A percentile compares a stretch with the other conserved stretches of the same genome.
These are phyloP conservation scores for Syzygium syzygioides DNA, from an alignment of 441 rosid species.

Conservation along the genomic window DNA sequence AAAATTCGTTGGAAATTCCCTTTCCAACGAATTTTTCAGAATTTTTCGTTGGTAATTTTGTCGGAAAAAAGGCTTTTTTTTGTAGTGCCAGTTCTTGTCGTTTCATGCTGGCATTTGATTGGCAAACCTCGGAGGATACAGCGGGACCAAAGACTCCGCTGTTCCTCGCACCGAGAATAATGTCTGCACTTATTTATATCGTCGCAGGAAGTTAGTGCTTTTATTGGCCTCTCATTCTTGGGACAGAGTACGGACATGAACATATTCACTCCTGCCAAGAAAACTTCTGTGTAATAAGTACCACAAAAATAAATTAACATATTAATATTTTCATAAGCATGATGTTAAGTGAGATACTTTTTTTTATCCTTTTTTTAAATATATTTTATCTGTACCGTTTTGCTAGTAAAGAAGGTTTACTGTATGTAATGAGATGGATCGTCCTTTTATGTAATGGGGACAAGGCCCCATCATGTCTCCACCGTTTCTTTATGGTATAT, in stretches of 20 bases:
- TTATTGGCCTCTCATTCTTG: not conserved
- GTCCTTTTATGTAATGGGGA: not conserved
- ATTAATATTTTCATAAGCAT: not conserved
- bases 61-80: too few relatives aligned
- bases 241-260: not conserved
- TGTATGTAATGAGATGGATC: not conserved
- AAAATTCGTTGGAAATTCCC: too few relatives aligned
- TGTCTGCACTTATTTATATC: not conserved
- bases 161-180: not conserved
- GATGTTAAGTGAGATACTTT: not conserved
- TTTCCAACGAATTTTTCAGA: too few relatives aligned
- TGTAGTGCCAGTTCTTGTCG: not conserved
- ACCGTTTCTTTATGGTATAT: not conserved
- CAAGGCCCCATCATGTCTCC: not conserved
- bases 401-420: not conserved
- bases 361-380: not conserved
- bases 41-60: too few relatives aligned
- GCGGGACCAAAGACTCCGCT: not conserved
- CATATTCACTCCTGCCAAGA: not conserved
- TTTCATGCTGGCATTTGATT: not conserved
- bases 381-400: not conserved
- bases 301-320: not conserved
- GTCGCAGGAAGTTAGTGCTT: not conserved
- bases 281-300: not conserved
- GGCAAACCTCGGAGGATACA: not conserved